Base-by-base conservation (phyloP, 2,329 filamentous ascomycete species). In the Verruconis gallopava region DNA sequence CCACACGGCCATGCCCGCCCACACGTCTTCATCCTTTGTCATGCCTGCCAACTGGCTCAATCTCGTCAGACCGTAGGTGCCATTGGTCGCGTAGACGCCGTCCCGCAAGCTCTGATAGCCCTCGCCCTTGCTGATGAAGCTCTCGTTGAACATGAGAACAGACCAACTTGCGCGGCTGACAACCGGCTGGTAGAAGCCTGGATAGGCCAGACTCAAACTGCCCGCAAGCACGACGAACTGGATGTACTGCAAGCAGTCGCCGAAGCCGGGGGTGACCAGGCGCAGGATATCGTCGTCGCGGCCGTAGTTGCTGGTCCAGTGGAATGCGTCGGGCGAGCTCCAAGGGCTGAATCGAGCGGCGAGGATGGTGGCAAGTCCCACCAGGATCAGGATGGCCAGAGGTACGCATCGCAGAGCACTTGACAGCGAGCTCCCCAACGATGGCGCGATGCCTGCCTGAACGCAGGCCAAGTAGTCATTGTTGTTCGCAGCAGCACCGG, bases 231-330 rank as follows among this genome's bases (percentile, higher is more conserved):
- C 79, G 42, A 91, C 71, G 52, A 94, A 98, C 56, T 98, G 91
- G 14, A 98, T 83, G 58, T 98, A 96, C 61, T 96, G 88, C 43
- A 98, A 69, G 55, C 91, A 98, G 57, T 98, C 91, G 4, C 85
- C 86, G 57, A 98, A 96, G 1, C 91, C 91, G 4, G 91, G 91
- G 0, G 91, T 98, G 22, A 98, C 85, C 37, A 98, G 69, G 43
- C 91, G 79, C 42, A 98, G 69, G 49, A 95, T 68, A 62, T 98
- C 91, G 47, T 85, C 83, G 52, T 98, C 91, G 51, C 89, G 78
- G 25, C 91, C 91, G 57, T 93, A 96, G 57, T 98, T 98, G 55
- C 85, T 93, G n/a, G 85, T 86, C 86, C 89, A 98, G 50, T 84
- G 79, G 58, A 96, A 96, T 15, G 89, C 71, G 56, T 98, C 83